phyloP scores from a whole-genome alignment of 768 basidiomycete species.

The Lanmaoa rubissima region DNA sequence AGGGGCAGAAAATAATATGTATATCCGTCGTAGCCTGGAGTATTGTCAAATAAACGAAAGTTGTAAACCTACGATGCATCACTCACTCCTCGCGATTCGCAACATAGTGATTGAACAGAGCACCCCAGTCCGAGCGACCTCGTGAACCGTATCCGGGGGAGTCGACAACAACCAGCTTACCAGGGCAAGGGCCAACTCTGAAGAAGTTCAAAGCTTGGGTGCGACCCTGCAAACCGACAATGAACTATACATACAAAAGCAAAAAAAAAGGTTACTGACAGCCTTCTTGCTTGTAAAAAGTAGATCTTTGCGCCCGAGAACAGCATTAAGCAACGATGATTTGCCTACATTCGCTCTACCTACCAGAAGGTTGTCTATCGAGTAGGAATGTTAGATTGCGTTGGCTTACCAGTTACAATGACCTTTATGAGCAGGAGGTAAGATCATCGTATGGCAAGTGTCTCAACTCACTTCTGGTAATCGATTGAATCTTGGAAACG shows the following conservation, averaged over 20 bases:
- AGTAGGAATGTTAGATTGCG: not conserved
- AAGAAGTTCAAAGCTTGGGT: conserved; percentile 73
- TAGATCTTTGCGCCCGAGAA: conserved; percentile 56
- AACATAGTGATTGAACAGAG: conserved; percentile 64
- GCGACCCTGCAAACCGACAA: conserved; percentile 48
- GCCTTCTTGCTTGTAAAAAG: conserved; percentile 68
- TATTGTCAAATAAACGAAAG: not conserved
- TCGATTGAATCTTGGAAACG: conserved; percentile 16
- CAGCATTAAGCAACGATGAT: conserved; percentile 68
- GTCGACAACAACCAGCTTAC: conserved; percentile 68
- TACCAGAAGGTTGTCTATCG: conserved; percentile 20
- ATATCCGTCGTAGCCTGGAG: conserved; percentile 63
- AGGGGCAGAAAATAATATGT: conserved; percentile 66
- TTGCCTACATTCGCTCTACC: conserved; percentile 82
- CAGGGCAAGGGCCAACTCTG: conserved; percentile 53
- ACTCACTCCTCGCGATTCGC: conserved; percentile 59
- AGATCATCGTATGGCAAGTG: not conserved
- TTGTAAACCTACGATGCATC: not conserved
- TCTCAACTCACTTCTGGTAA: conserved; percentile 30
- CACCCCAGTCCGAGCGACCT: conserved; percentile 75
- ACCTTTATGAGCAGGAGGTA: conserved; percentile 15
- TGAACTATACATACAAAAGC: not conserved
- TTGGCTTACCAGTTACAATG: conserved; percentile 26
- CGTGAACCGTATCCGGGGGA: conserved; percentile 78
- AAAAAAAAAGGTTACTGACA: conserved; percentile 38